Conservation (phyloP, 176 grass and related monocot genomes). For the Olyra latifolia region DNA sequence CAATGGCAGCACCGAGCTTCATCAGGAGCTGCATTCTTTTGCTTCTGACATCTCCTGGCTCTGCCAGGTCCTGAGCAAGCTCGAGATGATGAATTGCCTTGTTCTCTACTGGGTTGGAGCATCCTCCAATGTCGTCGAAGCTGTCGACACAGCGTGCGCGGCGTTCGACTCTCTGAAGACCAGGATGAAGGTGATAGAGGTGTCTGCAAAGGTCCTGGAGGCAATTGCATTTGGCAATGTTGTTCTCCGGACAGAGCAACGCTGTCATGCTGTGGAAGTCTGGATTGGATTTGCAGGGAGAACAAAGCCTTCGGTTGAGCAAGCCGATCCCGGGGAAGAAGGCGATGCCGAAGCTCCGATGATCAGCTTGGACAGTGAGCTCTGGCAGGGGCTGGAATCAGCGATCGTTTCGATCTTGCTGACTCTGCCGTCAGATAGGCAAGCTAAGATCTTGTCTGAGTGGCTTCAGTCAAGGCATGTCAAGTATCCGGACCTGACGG, state of each 20-base stretch:
- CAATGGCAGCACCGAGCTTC: background rate
- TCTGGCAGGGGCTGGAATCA: slow-evolving; percentile 69
- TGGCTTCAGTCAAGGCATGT: slow-evolving; percentile 70
- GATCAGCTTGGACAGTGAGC: slow-evolving; percentile 48
- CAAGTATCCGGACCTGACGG: slow-evolving; percentile 68
- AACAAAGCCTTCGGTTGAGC: slow-evolving; percentile 39
- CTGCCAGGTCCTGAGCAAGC: slow-evolving; percentile 76
- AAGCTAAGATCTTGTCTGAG: slow-evolving; percentile 67
- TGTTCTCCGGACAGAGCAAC: slow-evolving; percentile 49
- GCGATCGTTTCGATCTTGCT: slow-evolving; percentile 65
- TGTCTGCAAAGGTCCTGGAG: slow-evolving; percentile 72
- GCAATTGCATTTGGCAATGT: slow-evolving; percentile 64
- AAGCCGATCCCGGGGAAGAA: background rate
- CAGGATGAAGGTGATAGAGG: slow-evolving; percentile 68
- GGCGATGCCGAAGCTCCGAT: slow-evolving; percentile 21
- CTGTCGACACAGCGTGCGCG: background rate
- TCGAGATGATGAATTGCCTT: slow-evolving; percentile 86
- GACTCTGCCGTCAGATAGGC: slow-evolving; percentile 62
- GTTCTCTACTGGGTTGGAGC: slow-evolving; percentile 61
- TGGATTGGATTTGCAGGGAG: slow-evolving; percentile 62
- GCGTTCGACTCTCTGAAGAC: slow-evolving; percentile 31
- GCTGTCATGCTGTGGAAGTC: slow-evolving; percentile 50
- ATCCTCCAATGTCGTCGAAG: slow-evolving; percentile 40
- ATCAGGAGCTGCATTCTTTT: slow-evolving; percentile 36
- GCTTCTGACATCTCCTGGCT: slow-evolving; percentile 74